Percentiles rank a stretch among this genome's conserved stretches.
Evolutionary conservation across 192 early-diverging fungal species (phyloP).

Genomic region (Glomus cerebriforme): DNA sequence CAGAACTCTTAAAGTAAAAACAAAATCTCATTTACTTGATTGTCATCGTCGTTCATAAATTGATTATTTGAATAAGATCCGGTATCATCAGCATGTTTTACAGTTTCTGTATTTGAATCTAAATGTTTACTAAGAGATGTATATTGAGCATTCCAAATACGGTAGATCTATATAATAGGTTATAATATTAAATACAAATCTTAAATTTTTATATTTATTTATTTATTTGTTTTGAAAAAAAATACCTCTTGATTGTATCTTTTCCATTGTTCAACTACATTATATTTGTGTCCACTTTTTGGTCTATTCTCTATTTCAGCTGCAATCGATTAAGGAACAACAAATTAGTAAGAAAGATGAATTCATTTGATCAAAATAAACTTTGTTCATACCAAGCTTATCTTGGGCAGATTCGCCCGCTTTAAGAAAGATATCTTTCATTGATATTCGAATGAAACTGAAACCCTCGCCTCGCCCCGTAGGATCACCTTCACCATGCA

Average conservation of each 20-base stretch:
- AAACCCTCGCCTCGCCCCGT: conserved; percentile 95
- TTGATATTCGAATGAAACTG: conserved; percentile 94
- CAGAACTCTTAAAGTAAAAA: neutral
- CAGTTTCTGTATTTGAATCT: conserved; percentile 33
- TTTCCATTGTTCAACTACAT: conserved; percentile 92
- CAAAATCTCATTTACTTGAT: neutral
- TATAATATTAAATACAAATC: neutral
- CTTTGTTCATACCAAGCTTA: conserved; percentile 53
- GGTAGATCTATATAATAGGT: conserved; percentile 57
- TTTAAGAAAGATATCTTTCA: conserved; percentile 96
- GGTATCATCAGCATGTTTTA: neutral
- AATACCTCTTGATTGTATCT: conserved; percentile 86
- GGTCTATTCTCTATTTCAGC: conserved; percentile 81
- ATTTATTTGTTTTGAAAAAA: neutral
- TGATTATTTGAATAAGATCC: neutral
- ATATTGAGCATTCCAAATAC: conserved; percentile 93
- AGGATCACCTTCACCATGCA: conserved; percentile 96
- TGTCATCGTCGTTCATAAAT: neutral
- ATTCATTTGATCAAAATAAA: neutral
- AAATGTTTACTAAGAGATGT: conserved; percentile 58
- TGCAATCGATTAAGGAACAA: conserved; percentile 1
- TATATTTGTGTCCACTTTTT: conserved; percentile 82
- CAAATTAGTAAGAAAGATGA: neutral
- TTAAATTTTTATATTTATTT: neutral
- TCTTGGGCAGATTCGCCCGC: conserved; percentile 84